phyloP scores from a whole-genome alignment of 2,329 filamentous ascomycete species.

The Hypoxylon sp. region DNA sequence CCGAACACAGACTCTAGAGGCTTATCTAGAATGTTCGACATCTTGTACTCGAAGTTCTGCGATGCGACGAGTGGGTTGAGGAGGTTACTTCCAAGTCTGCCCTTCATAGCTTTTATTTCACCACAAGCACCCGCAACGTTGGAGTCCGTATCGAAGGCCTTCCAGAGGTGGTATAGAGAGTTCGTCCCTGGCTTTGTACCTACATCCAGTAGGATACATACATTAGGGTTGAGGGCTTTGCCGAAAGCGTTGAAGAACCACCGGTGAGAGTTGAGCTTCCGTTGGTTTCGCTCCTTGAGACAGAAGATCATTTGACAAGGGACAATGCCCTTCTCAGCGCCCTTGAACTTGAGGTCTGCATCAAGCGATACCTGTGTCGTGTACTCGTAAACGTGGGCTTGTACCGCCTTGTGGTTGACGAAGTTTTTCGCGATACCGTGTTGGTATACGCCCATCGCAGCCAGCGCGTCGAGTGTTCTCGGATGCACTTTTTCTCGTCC shows the following conservation, averaged over 20 bases:
- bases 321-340: conserved; percentile 98
- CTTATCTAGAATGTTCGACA: conserved; percentile 99
- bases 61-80: conserved; percentile 94
- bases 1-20: conserved; percentile 97
- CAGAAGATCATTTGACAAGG: conserved; percentile 99
- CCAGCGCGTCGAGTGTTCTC: conserved; percentile 91
- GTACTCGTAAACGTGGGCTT: conserved; percentile 98
- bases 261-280: conserved; percentile 97
- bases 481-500: conserved; percentile 91
- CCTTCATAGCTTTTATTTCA: conserved; percentile 99
- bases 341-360: conserved; percentile 97
- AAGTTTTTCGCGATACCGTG: conserved; percentile 98
- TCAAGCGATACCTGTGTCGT: conserved; percentile 98
- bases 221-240: conserved; percentile 90
- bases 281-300: conserved; percentile 96
- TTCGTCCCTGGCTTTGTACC: conserved; percentile 91
- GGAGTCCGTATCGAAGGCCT: conserved; percentile 97
- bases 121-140: conserved; percentile 97
- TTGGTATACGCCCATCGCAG: conserved; percentile 98
- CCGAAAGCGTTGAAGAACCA: conserved; percentile 99
- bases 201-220: conserved; percentile 96
- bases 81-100: conserved; percentile 85
- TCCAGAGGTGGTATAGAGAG: conserved; percentile 98
- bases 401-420: conserved; percentile 95
- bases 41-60: conserved; percentile 99